These are phyloP conservation scores for Colletotrichum melonis DNA, from an alignment of 2,329 filamentous ascomycete genomes.

Conservation along the genomic window DNA sequence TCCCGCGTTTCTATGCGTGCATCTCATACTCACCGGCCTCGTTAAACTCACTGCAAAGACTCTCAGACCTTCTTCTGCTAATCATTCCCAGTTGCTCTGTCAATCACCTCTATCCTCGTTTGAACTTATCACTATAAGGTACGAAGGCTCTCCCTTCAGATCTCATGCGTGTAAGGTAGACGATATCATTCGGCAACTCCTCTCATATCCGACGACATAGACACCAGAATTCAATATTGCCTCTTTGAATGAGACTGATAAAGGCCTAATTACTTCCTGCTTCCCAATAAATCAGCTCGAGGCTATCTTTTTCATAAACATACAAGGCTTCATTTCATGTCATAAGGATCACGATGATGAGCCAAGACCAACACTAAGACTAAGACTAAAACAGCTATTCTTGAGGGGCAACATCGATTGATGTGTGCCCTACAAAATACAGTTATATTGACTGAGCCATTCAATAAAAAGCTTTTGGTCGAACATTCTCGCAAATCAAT, in stretches of 20 bases:
- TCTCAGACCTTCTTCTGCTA: neutral
- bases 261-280: neutral
- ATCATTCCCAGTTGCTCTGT: neutral
- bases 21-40: neutral
- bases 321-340: neutral
- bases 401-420: neutral
- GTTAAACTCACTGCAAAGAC: neutral
- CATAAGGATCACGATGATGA: neutral
- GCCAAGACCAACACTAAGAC: no score
- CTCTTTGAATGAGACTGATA: neutral
- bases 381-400: neutral
- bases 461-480: no score
- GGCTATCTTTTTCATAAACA: neutral
- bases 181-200: neutral
- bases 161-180: neutral
- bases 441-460: no score
- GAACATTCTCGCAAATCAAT: no score
- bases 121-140: neutral
- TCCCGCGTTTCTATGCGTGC: neutral
- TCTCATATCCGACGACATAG: neutral
- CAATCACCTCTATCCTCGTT: neutral
- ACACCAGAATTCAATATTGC: neutral
- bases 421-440: neutral
- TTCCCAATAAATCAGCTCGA: neutral
- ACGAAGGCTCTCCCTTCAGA: neutral